A percentile compares a stretch with the other conserved stretches of the same genome.
Conservation (phyloP, 2,329 filamentous ascomycete genomes). For the Berkeleyomyces basicola region DNA sequence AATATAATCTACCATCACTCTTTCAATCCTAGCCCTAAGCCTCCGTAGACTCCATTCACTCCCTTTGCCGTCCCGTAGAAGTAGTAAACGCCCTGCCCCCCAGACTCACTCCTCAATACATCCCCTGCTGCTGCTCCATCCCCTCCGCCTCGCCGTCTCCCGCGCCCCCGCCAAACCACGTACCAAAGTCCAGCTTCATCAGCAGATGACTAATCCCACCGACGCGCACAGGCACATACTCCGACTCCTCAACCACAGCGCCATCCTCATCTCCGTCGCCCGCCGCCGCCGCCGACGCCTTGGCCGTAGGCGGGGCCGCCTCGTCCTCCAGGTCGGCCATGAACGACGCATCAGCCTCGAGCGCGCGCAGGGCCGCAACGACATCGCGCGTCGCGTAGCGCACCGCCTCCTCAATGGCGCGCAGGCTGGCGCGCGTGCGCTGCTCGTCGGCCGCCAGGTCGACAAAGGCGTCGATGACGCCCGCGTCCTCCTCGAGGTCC, state of each 20-base stretch:
- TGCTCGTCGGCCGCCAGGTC: constrained; percentile 57
- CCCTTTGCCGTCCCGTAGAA: background rate
- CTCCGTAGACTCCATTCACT: too few species aligned
- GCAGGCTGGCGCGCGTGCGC: constrained; percentile 48
- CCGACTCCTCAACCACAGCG: constrained; percentile 19
- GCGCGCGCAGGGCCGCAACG: constrained; percentile 34
- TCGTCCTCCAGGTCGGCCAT: constrained; percentile 28
- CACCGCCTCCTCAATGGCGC: constrained; percentile 45
- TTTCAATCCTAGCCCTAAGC: background rate
- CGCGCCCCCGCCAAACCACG: constrained; percentile 31
- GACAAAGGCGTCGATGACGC: constrained; percentile 59
- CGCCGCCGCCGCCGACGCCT: constrained; percentile 15
- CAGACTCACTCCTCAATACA: background rate
- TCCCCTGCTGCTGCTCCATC: background rate
- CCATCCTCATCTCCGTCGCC: constrained; percentile 24
- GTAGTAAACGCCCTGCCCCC: background rate
- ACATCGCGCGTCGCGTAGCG: constrained; percentile 52
- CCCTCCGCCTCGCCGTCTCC: constrained; percentile 5
- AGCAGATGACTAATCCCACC: constrained; percentile 70
- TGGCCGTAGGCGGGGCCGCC: constrained; percentile 19
- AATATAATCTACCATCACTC: too few species aligned
- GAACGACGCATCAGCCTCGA: constrained; percentile 30
- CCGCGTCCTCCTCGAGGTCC: constrained; percentile 68
- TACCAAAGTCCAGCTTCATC: constrained; percentile 74
- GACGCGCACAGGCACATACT: constrained; percentile 53